Percentiles rank a stretch among this genome's conserved stretches.
Conservation (phyloP, 257 asterid species). For the Eucommia ulmoides region DNA sequence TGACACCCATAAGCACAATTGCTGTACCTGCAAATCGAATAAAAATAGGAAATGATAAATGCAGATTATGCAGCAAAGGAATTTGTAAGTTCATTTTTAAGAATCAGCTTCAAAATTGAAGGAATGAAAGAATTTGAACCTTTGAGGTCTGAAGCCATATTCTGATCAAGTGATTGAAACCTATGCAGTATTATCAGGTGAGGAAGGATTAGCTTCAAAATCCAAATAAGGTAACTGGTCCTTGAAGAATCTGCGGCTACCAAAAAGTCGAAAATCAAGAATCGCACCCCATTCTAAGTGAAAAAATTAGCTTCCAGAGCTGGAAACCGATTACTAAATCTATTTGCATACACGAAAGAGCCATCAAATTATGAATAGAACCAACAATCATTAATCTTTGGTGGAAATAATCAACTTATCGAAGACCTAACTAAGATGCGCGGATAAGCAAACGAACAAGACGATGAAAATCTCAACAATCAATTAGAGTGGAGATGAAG, state of each 20-base stretch:
- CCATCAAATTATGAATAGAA: too few species aligned
- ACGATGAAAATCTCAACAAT: too few species aligned
- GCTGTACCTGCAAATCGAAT: slow-evolving; percentile 37
- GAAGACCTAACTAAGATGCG: too few species aligned
- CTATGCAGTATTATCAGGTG: neutral
- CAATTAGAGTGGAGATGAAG: too few species aligned
- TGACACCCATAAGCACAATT: slow-evolving; percentile 75
- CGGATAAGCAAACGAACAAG: too few species aligned
- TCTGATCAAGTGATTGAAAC: neutral
- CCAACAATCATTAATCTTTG: too few species aligned
- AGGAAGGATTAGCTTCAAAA: neutral
- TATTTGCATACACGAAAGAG: too few species aligned
- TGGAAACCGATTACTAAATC: too few species aligned
- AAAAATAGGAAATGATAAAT: neutral
- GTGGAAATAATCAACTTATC: too few species aligned
- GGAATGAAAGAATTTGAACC: neutral
- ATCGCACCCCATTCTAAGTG: too few species aligned
- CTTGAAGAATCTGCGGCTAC: neutral
- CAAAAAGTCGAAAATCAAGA: too few species aligned
- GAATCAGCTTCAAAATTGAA: neutral
- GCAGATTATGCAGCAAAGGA: neutral
- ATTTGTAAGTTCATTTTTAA: neutral
- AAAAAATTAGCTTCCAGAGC: too few species aligned
- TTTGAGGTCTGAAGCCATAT: slow-evolving; percentile 9
- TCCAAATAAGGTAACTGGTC: neutral